Evolutionary conservation across 2,329 filamentous ascomycete species (phyloP), one percentile per base, ranked within the genome.

Genomic region (Alternaria triticimaculans): DNA sequence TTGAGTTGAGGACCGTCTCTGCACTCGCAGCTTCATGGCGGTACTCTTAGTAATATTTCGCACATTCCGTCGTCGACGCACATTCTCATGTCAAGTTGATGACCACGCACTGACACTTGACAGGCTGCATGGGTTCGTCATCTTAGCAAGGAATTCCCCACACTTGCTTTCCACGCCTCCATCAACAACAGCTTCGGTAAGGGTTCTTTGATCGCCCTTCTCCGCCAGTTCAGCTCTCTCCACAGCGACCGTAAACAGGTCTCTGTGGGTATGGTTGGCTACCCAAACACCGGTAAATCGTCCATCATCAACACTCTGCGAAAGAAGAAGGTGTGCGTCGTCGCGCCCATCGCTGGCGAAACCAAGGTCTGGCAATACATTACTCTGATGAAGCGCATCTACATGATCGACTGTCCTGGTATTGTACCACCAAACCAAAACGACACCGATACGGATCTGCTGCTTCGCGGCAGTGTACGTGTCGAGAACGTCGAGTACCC

Each of bases 11-110:
- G 85, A 85, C 88, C 89, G 88, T 87, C 88, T 88, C 88, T 86
- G 83, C 87, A 80, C 79, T 46, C 73, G 77, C 77, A 86, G 86
- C 84, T 83, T 82, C 83, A 83, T 94, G 89, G 91, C 88, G 88
- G 87, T 87, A 86, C 92, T 98, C 96, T 97, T 99, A 99, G 96
- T 98, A 91, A 93, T 91, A 92, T 92, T 91, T 91, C 94, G 95
- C 88, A 99, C 91, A 94, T 89, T 72, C 73, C 66, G 64, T 74
- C 76, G 69, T 72, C 65, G 71, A 58, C 7, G 14, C 23, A 30
- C 5, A 30, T 5, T 64, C 65, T 72, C 76, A 70, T 61, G n/a
- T 43, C 51, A 59, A 43, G 54, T 62, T 28, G 26, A 65, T 49
- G 63, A 53, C 60, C 18, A 45, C 71, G 49, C 49, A 71, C 73